phyloP scores from a whole-genome alignment of 78 protist genomes.

The Dictyostelium discoideum region DNA sequence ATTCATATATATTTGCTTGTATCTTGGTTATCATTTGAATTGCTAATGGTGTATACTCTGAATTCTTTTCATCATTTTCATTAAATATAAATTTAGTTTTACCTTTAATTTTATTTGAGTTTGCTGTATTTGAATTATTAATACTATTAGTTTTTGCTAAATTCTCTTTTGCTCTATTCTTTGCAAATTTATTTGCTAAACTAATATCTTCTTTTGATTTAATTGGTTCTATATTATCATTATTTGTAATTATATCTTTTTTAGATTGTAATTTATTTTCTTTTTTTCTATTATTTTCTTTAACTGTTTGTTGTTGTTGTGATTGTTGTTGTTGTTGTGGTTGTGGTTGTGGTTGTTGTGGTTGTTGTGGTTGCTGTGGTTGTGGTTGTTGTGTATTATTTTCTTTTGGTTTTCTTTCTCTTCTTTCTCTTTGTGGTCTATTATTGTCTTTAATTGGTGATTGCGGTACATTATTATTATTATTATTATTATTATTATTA shows the following conservation, averaged over 20 bases:
- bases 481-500: not conserved
- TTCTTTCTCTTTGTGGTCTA: not conserved
- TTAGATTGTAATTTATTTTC: not conserved
- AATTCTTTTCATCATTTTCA: conserved; percentile 48
- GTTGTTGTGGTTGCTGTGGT: not conserved
- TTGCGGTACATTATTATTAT: not conserved
- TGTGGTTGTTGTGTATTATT: not conserved
- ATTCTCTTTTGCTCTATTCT: conserved; percentile 3
- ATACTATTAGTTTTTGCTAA: not conserved
- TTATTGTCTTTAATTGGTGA: not conserved
- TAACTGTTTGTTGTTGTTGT: not conserved
- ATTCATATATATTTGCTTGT: conserved; percentile 43
- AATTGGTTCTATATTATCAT: conserved; percentile 15
- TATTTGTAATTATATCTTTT: not conserved
- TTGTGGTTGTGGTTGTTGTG: not conserved
- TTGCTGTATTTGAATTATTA: not conserved
- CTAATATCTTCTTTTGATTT: conserved; percentile 19
- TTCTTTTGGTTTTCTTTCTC: conserved; percentile 5
- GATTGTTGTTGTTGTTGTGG: conserved; percentile 8
- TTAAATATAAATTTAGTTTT: conserved; percentile 49
- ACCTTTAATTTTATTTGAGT: not conserved
- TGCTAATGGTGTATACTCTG: conserved; percentile 70
- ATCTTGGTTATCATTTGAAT: conserved; percentile 68
- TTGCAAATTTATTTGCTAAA: not conserved
- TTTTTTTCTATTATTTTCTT: not conserved